Conservation (phyloP, 2,329 filamentous ascomycete genomes). For the Ascocoryne sarcoides region DNA sequence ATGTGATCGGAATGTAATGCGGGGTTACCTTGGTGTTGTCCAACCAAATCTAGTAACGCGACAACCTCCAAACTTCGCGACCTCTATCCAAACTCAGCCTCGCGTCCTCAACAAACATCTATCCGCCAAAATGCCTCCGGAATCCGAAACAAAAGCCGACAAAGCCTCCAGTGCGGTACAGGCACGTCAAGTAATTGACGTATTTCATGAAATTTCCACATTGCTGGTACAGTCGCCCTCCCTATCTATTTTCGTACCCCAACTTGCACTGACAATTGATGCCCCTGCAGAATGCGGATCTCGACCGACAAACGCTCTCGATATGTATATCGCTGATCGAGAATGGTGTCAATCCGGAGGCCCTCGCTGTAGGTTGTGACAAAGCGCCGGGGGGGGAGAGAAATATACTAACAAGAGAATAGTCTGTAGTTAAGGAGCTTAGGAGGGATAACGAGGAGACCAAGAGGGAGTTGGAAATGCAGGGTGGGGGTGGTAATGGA, state of each 20-base stretch:
- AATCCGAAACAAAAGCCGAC: slow-evolving; percentile 41
- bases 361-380: slow-evolving; percentile 63
- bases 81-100: not conserved
- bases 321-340: slow-evolving; percentile 96
- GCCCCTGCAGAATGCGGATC: slow-evolving; percentile 69
- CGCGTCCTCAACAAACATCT: not conserved
- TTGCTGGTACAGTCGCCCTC: slow-evolving; percentile 59
- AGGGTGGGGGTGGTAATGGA: not conserved
- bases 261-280: slow-evolving; percentile 2
- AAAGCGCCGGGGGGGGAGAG: not conserved
- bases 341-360: slow-evolving; percentile 93
- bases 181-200: slow-evolving; percentile 74
- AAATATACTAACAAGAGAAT: slow-evolving; percentile 7
- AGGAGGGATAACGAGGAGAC: slow-evolving; percentile 25
- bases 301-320: slow-evolving; percentile 83
- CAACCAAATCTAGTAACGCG: not conserved
- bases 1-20: no score
- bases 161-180: slow-evolving; percentile 68
- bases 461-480: slow-evolving; percentile 7
- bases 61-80: not conserved
- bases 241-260: not conserved
- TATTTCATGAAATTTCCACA: slow-evolving; percentile 77
- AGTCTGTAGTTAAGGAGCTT: slow-evolving; percentile 28
- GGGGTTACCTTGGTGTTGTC: not conserved
- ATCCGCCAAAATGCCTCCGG: slow-evolving; percentile 36